Base-by-base conservation (phyloP, 1,139 yeast species). In the Candida glucosophila region DNA sequence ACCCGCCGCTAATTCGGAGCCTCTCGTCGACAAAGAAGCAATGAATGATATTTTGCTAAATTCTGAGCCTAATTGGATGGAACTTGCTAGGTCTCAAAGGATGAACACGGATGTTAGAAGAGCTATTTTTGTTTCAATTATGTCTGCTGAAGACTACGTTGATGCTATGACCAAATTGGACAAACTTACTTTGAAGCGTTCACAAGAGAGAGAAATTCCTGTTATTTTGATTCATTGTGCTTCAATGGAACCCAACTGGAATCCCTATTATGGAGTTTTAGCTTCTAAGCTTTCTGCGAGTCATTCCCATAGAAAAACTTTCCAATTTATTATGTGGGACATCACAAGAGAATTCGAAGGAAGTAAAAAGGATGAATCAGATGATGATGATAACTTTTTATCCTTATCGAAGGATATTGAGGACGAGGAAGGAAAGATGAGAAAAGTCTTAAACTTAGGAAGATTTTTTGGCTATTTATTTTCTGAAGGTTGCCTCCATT, bases 51-150 rank as follows among this genome's bases (percentile, higher is more conserved):
- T 77, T 5, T 52, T 79, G 20, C 92, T 77, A 30, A 57, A 64
- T 17, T 73, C 82, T 0, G 85, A 78, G 35, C 90, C 93, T 3
- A 85, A 88, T 43, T 86, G 96, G 96, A 56, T 78, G 51, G 88
- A 78, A 36, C 60, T 90, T 21, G 97, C 98, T 3, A 72, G 70
- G 39, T 61, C 74, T 22, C 95, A 86, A 45, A 62, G 97, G 36
- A 88, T 92, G 94, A 90, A 92, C 48, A 90, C 97, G 0, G 96
- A 88, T 47, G 72, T 90, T 22, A 75, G 98, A 55, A 70, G 95
- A 33, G 96, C 97, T 2, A 77, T 92, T 9, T 92, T 90, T 44
- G 75, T 92, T 18, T 83, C 95, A 15, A 75, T 92, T 9, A 86
- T 90, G 95, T 85, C 96, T 6, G 93, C 95, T 2, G 80, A 78